Evolutionary conservation across 2,329 filamentous ascomycete genomes (phyloP), one percentile per base, ranked within the genome.

Genomic region (Talaromyces verruculosus): DNA sequence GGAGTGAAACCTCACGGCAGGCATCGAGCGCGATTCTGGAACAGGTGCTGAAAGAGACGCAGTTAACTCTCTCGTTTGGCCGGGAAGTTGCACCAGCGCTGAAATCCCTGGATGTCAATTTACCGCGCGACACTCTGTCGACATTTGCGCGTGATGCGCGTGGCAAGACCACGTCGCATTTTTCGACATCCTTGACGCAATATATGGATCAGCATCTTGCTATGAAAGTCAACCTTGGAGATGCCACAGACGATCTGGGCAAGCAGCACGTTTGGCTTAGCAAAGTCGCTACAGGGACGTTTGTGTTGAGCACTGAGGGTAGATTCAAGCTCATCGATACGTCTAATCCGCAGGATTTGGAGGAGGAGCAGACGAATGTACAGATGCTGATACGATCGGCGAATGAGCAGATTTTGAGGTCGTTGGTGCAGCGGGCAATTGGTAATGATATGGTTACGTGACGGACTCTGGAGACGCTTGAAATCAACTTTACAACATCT

Each of bases 141-240:
- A 53, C 67, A 8, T 72, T 73, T 62, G 69, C 75, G 72, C 35
- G 55, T 70, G 41, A 66, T 41, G 59, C 70, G 11, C 35, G 65
- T 43, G 28, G 68, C 68, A 53, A 67, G 61, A 60, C 57, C 11
- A 68, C 67, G 2, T 62, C 68, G 1, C 65, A 69, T 13, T 72
- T 77, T 19, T 55, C 76, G 19, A 65, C 65, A 11, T 75, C 73
- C 39, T 68, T 80, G 8, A 73, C 72, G n/a, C 63, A 71, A 2
- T 80, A 80, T 61, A 65, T 80, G 30, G 71, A 76, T 33, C 72
- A 69, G 5, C 76, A 80, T 69, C 71, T 80, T 49, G 78, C 78
- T 4, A 77, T 80, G 77, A 73, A 76, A 28, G 63, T 80, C 30
- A 73, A 79, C 63, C 60, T 80, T 25, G 69, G 71, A 68, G n/a